Base-by-base conservation (phyloP, 805 yeast genomes). In the Monosporozyma yasuniensis region DNA sequence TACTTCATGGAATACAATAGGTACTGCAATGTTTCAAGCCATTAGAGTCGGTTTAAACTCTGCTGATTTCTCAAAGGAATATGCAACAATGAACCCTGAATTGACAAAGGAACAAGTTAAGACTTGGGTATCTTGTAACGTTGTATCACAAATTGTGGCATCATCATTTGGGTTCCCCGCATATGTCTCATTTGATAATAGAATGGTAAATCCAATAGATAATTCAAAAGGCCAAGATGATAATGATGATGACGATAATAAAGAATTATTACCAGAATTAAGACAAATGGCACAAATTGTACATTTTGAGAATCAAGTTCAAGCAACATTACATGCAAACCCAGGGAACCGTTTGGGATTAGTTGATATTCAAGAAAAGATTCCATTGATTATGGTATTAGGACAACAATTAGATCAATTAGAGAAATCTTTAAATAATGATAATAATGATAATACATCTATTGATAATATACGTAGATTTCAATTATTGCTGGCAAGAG, bases 101-200 rank as follows among this genome's bases (percentile, higher is more conserved):
- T 56, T 67, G 16, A 60, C 84, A n/a, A 77, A 77, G 30, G 98
- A 91, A 66, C 95, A 88, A 60, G 74, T 82, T 27, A 76, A 82
- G 50, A 91, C 99, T 0, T 91, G 99, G 99, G 78, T 87, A n/a
- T 78, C 87, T 7, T 88, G 96, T 61, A 91, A 91, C 61, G 77
- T 87, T 19, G 95, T 87, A 0, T 84, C 95, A 2, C 97, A 90
- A 65, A 78, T 84, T 3, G 81, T 91, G 52, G 96, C 96, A 3
- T 81, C 95, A 2, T 83, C 95, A 9, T 88, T 89, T 69, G 99
- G 99, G 19, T 89, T 84, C 60, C 98, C 98, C 0, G 88, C 95
- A 0, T 88, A 88, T 66, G 88, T 86, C 4, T 87, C 83, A 53
- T 85, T 88, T 61, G 95, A 87, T 63, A 74, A 83, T 73, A 73